Conservation (phyloP, 2,329 filamentous ascomycete species). For the Colletotrichum sp. region DNA sequence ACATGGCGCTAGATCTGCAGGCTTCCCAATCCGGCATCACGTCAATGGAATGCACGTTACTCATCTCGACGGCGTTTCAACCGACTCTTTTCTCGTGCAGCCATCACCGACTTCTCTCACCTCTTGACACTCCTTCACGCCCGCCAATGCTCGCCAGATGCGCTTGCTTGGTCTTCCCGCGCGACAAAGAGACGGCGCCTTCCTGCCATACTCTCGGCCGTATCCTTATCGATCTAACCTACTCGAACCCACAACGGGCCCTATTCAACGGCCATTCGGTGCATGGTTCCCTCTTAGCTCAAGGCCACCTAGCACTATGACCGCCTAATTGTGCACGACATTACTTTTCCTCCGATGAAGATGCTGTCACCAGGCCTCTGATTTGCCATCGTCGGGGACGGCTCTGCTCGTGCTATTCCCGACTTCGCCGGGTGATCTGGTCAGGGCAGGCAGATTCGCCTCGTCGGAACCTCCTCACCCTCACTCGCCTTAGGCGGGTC, state of each 20-base stretch:
- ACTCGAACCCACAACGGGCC: slow-evolving; percentile 5
- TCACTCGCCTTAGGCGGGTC: neutral
- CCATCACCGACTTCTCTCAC: neutral
- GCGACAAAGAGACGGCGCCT: slow-evolving; percentile 18
- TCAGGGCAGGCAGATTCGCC: neutral
- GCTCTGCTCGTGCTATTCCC: neutral
- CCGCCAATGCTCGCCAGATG: neutral
- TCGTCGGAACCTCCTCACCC: neutral
- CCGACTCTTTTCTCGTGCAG: neutral
- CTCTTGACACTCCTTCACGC: neutral
- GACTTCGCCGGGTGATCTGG: neutral
- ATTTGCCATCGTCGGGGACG: neutral
- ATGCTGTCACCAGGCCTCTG: neutral
- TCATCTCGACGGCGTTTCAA: slow-evolving; percentile 5
- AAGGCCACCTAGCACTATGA: neutral
- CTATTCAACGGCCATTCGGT: slow-evolving; percentile 11
- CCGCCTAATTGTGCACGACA: neutral
- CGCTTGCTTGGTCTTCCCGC: slow-evolving; percentile 17
- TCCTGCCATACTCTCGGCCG: slow-evolving; percentile 16
- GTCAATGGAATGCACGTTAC: slow-evolving; percentile 16
- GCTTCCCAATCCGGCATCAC: slow-evolving; percentile 12
- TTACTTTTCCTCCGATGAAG: slow-evolving; percentile 4
- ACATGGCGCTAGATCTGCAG: slow-evolving; percentile 5
- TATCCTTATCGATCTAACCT: slow-evolving; percentile 11
- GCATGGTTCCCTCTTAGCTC: neutral